phyloP scores from a whole-genome alignment of 139 green algal species.

The Nannochloris sp. region DNA sequence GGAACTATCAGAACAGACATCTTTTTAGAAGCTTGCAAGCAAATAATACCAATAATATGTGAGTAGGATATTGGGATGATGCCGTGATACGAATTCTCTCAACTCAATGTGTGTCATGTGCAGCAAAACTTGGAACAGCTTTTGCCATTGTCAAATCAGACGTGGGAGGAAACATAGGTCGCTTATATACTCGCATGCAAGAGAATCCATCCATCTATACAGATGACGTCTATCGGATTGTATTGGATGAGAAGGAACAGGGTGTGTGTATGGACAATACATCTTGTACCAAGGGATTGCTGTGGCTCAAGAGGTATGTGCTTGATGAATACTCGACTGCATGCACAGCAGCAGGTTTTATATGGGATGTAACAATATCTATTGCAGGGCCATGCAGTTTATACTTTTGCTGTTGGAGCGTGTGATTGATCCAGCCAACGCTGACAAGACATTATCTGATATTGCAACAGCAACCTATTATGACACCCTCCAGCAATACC shows the following conservation, averaged over 20 bases:
- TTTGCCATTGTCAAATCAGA: slow-evolving; percentile 57
- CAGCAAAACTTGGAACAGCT: slow-evolving; percentile 59
- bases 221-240: slow-evolving; percentile 42
- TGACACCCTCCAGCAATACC: slow-evolving; percentile 53
- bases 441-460: slow-evolving; percentile 13
- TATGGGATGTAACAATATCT: too few species aligned
- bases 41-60: slow-evolving; percentile 52
- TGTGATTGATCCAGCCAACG: slow-evolving; percentile 26
- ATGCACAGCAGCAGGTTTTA: too few species aligned
- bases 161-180: slow-evolving; percentile 60
- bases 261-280: slow-evolving; percentile 25
- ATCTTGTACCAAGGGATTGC: slow-evolving; percentile 61
- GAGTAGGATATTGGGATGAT: background rate
- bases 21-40: slow-evolving; percentile 41
- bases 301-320: slow-evolving; percentile 53
- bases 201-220: slow-evolving; percentile 36
- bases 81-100: background rate
- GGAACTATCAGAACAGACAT: slow-evolving; percentile 39
- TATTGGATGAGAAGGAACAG: slow-evolving; percentile 48
- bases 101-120: background rate
- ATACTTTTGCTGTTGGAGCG: slow-evolving; percentile 42
- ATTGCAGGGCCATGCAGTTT: slow-evolving; percentile 63
- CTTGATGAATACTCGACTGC: too few species aligned
- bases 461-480: slow-evolving; percentile 49
- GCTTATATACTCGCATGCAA: slow-evolving; percentile 27